Evolutionary conservation across 129 eudicot genomes (phyloP).

Genomic region (Artemisia tridentata): DNA sequence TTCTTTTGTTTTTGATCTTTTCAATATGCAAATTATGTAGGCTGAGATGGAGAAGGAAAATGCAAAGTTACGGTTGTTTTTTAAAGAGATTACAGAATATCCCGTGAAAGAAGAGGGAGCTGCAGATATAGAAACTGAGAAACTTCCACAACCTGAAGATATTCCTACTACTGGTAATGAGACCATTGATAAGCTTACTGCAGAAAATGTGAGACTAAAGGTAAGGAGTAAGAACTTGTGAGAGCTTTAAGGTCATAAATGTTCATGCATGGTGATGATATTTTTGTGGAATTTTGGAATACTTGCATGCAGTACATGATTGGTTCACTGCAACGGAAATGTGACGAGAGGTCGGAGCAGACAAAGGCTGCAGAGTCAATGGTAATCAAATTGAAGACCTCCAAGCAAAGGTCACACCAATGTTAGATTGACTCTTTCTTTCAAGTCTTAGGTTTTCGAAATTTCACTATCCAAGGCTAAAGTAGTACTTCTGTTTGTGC

Average conservation of each 20-base stretch:
- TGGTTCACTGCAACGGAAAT: constrained; percentile 58
- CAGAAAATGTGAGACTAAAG: constrained; percentile 58
- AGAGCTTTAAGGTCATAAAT: neutral
- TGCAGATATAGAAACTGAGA: constrained; percentile 36
- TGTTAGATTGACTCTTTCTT: constrained; percentile 24
- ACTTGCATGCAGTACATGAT: constrained; percentile 56
- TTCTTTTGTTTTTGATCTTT: neutral
- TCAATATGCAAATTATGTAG: constrained; percentile 29
- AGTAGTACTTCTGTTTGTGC: constrained; percentile 24
- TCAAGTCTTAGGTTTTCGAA: constrained; percentile 7
- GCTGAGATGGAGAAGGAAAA: constrained; percentile 67
- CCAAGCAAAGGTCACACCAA: constrained; percentile 62
- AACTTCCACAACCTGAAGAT: constrained; percentile 46
- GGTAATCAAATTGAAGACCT: constrained; percentile 68
- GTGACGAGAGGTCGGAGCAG: constrained; percentile 68
- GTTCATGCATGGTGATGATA: neutral
- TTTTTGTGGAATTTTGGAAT: neutral
- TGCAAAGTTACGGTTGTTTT: constrained; percentile 45
- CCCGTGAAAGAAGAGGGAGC: constrained; percentile 58
- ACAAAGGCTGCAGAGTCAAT: constrained; percentile 66
- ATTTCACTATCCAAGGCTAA: constrained; percentile 16
- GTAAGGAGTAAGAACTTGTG: constrained; percentile 7
- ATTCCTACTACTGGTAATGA: constrained; percentile 48
- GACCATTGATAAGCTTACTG: constrained; percentile 45
- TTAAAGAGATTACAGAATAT: constrained; percentile 44